Evolutionary conservation across 148 eudicot species (phyloP).

Genomic region (Fagopyrum tataricum): DNA sequence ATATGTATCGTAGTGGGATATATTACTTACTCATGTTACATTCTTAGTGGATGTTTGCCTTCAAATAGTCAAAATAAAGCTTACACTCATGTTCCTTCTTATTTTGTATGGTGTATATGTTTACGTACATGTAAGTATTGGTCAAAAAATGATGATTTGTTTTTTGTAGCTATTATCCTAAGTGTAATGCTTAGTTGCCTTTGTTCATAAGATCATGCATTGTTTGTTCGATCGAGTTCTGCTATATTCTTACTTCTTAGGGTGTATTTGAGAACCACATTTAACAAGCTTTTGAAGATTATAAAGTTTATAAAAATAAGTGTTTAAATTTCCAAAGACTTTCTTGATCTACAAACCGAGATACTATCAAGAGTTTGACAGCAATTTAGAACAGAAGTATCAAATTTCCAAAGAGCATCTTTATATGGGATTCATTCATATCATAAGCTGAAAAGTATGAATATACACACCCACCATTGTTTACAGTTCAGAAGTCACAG

Average conservation of each 20-base stretch:
- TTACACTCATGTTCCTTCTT: neutral
- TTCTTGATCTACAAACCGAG: neutral
- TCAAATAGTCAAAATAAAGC: neutral
- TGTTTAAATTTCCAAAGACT: neutral
- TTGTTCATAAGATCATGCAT: too few species aligned
- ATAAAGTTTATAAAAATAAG: too few species aligned
- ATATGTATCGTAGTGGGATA: neutral
- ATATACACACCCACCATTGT: slow-evolving; percentile 9
- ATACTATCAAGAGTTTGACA: neutral
- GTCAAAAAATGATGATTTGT: neutral
- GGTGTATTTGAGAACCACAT: too few species aligned
- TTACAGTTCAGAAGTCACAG: neutral
- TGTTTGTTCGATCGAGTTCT: too few species aligned
- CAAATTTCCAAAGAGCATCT: neutral
- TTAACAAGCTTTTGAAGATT: too few species aligned
- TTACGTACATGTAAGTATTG: neutral
- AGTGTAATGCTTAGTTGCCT: too few species aligned
- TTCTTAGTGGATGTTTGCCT: neutral
- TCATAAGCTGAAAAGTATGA: slow-evolving; percentile 10
- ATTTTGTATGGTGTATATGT: neutral
- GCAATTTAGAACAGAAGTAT: neutral
- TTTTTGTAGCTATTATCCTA: too few species aligned
- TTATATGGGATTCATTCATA: slow-evolving; percentile 1
- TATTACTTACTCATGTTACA: neutral
- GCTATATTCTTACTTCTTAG: too few species aligned